Base-by-base conservation (phyloP, 345 rosid genomes). In the Linum lewisii region DNA sequence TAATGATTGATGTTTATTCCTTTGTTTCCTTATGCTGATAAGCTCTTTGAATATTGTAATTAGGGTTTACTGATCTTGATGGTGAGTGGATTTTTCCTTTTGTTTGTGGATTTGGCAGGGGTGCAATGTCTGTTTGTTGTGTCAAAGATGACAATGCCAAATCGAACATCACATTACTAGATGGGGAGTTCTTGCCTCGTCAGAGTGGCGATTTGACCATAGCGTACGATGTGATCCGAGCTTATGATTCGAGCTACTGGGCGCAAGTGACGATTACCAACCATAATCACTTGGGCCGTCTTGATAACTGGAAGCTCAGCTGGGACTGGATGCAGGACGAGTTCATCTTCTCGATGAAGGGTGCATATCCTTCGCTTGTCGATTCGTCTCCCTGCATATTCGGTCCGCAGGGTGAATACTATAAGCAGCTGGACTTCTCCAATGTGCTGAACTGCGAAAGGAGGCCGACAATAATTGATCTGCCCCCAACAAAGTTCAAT, bases 291-390 rank as follows among this genome's bases (percentile, higher is more conserved):
- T 78, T 93, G 7, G 97, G 97, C 20, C 94, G 99, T 26, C 91
- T 93, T 15, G 99, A 93, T 74, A 80, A 87, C 69, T 93, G 99
- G 99, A 78, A 89, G 54, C 74, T 93, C 55, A 93, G 97, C 73
- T 93, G 89, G 76, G 94, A 93, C 60, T 93, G 99, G 99, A 89
- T 73, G 84, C 74, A 63, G 23, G 85, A 82, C 25, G 99, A 93
- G 61, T 93, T 93, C 65, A 87, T 93, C 63, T 63, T 69, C 20
- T 16, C 81, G 19, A 85, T 93, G 94, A 88, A 83, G 68, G 99
- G 99, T 22, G 99, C 97, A 20, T 93, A 89, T 75, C 95, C 99
- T 4, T 70, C 58, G 16, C 69, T 79, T 29, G 90, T 87, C 36
- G 99, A 89, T 69, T 81, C 99, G 2, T 57, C 90, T 0, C 86